Base-by-base conservation (phyloP, 2,329 filamentous ascomycete genomes). In the Neonectria neomacrospora region DNA sequence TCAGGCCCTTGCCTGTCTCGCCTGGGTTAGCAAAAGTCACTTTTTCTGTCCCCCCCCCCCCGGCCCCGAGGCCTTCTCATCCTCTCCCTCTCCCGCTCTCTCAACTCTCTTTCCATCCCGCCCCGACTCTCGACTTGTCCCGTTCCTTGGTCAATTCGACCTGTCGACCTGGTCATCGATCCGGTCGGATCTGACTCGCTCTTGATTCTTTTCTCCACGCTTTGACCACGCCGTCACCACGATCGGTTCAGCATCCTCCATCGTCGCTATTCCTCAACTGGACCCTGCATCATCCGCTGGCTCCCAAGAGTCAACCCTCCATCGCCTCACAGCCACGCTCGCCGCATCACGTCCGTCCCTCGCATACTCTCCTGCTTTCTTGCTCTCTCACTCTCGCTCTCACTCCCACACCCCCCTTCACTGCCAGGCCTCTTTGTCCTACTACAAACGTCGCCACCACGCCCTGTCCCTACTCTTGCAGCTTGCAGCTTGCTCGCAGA, bases 401-500 rank as follows among this genome's bases (percentile, higher is more conserved):
- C 34, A 8, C 14, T 61, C 52, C 28, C 34, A 63, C 47, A 57
- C 59, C 42, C 32, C 28, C 54, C 44, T n/a, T 61, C 37, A 39
- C 32, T 30, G 26, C 10, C 41, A 26, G 23, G 28, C 39, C 39
- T 32, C 34, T 32, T 32, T 50, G n/a, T 50, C 47, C 28, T 20
- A 42, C 52, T 12, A n/a, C n/a, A n/a, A n/a, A n/a, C n/a, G n/a
- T 61, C 58, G 52, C 53, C 58, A 55, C 45, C 20, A 30, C 52
- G 51, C 56, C 45, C 56, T 66, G 26, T 53, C 58, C 59, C 66
- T 69, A 69, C 65, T 67, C 68, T 71, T 68, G 65, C 65, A 71
- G 67, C 68, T 71, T 68, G 65, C 65, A 71, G 67, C 69, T 63
- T 67, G 51, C 63, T 67, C 67, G 69, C 67, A 71, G 65, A 71